Percentiles rank a stretch among this genome's conserved stretches.
Conservation (phyloP, 2,329 filamentous ascomycete genomes). For the Parastagonospora nodorum region DNA sequence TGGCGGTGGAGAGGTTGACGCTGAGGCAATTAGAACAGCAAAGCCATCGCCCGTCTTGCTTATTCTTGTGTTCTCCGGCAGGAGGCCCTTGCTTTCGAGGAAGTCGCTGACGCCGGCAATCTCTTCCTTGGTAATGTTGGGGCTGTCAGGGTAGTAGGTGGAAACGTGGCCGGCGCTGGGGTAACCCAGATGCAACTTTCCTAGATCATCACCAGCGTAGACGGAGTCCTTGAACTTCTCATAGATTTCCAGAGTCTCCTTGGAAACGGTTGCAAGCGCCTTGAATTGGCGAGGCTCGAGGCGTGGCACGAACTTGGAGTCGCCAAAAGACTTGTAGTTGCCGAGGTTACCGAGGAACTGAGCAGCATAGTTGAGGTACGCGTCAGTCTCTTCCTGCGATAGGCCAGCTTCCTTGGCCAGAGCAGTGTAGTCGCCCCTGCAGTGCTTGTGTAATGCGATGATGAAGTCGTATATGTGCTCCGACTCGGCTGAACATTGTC, state of each 20-base stretch:
- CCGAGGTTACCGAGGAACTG: conserved; percentile 60
- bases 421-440: conserved; percentile 55
- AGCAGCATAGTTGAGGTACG: conserved; percentile 46
- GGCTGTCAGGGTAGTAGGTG: conserved; percentile 57
- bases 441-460: conserved; percentile 54
- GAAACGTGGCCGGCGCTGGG: conserved; percentile 55
- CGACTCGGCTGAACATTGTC: conserved; percentile 58
- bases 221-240: conserved; percentile 52
- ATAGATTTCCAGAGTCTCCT: conserved; percentile 48
- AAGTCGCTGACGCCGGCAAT: conserved; percentile 54
- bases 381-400: conserved; percentile 44
- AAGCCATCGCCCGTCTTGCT: conserved; percentile 52
- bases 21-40: conserved; percentile 56
- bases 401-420: conserved; percentile 51
- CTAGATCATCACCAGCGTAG: conserved; percentile 50
- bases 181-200: conserved; percentile 55
- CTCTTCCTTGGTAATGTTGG: conserved; percentile 54
- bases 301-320: conserved; percentile 59
- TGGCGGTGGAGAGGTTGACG: conserved; percentile 45
- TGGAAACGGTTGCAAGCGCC: conserved; percentile 50
- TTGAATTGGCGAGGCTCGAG: conserved; percentile 50
- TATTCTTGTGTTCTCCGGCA: conserved; percentile 58
- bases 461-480: conserved; percentile 62
- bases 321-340: conserved; percentile 59
- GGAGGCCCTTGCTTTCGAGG: conserved; percentile 51